These are phyloP conservation scores for Gardenia jasminoides DNA, from an alignment of 257 asterid genomes.

Conservation along the genomic window DNA sequence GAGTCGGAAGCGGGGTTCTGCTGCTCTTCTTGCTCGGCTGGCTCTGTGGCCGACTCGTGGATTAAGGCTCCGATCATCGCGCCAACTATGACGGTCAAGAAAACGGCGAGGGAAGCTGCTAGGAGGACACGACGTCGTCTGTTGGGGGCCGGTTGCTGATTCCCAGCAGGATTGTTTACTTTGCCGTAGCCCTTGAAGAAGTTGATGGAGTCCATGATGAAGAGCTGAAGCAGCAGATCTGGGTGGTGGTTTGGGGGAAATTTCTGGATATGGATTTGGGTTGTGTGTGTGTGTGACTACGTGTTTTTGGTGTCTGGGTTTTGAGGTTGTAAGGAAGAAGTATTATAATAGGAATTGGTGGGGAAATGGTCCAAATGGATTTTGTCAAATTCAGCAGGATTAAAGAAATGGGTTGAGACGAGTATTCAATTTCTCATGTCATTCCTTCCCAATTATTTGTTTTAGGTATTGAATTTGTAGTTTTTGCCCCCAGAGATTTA, in stretches of 20 bases:
- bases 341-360: too few species aligned
- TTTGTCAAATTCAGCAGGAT: too few species aligned
- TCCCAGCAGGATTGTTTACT: slow-evolving; percentile 36
- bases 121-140: slow-evolving; percentile 23
- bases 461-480: too few species aligned
- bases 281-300: background rate
- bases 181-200: slow-evolving; percentile 62
- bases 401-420: too few species aligned
- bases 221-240: background rate
- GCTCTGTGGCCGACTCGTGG: slow-evolving; percentile 35
- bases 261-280: background rate
- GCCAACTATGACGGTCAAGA: slow-evolving; percentile 34
- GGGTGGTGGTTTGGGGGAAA: background rate
- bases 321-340: too few species aligned
- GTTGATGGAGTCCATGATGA: slow-evolving; percentile 45
- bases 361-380: too few species aligned
- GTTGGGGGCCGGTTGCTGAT: slow-evolving; percentile 19
- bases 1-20: slow-evolving; percentile 27
- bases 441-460: too few species aligned
- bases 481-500: too few species aligned
- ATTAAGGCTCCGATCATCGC: slow-evolving; percentile 34
- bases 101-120: slow-evolving; percentile 30
- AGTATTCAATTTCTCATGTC: too few species aligned
- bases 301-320: background rate
- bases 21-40: slow-evolving; percentile 1